A percentile compares a stretch with the other conserved stretches of the same genome.
phyloP scores from a whole-genome alignment of 148 eudicot genomes.

The Suaeda aralocaspica region DNA sequence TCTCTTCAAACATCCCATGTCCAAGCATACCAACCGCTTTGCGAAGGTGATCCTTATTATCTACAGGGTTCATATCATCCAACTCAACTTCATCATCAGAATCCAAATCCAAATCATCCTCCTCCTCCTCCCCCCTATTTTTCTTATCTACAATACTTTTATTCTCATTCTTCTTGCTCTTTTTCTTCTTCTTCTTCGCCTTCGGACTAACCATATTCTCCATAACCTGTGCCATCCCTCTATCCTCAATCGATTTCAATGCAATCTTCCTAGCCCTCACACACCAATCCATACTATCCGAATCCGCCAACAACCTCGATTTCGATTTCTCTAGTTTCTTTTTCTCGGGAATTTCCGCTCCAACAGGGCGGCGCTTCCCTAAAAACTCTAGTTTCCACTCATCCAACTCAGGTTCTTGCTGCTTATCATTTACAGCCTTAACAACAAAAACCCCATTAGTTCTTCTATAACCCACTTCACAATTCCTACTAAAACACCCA shows the following conservation, averaged over 20 bases:
- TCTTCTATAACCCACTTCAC: slow-evolving; percentile 15
- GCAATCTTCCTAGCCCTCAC: slow-evolving; percentile 87
- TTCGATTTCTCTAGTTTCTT: slow-evolving; percentile 42
- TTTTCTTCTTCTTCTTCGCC: slow-evolving; percentile 52
- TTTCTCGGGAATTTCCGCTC: slow-evolving; percentile 32
- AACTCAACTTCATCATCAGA: slow-evolving; percentile 41
- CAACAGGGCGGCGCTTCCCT: slow-evolving; percentile 42
- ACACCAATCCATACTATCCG: slow-evolving; percentile 86
- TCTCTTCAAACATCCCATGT: slow-evolving; percentile 78
- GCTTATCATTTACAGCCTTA: slow-evolving; percentile 25
- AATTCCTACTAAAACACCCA: slow-evolving; percentile 27
- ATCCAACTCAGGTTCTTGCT: slow-evolving; percentile 28
- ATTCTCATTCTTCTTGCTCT: slow-evolving; percentile 50
- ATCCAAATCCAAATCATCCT: slow-evolving; percentile 27
- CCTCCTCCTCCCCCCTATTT: slow-evolving; percentile 25
- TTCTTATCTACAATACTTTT: slow-evolving; percentile 30
- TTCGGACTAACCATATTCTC: slow-evolving; percentile 40
- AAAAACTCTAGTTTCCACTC: slow-evolving; percentile 75
- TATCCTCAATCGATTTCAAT: slow-evolving; percentile 68
- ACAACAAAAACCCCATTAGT: slow-evolving; percentile 24
- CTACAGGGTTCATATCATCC: slow-evolving; percentile 19
- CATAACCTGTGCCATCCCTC: slow-evolving; percentile 59
- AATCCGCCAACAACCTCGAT: slow-evolving; percentile 41
- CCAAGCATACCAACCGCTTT: slow-evolving; percentile 57
- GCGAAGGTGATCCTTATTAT: slow-evolving; percentile 31